Evolutionary conservation across 345 rosid species (phyloP), one percentile per base, ranked within the genome.

Genomic region (Salix brachista): DNA sequence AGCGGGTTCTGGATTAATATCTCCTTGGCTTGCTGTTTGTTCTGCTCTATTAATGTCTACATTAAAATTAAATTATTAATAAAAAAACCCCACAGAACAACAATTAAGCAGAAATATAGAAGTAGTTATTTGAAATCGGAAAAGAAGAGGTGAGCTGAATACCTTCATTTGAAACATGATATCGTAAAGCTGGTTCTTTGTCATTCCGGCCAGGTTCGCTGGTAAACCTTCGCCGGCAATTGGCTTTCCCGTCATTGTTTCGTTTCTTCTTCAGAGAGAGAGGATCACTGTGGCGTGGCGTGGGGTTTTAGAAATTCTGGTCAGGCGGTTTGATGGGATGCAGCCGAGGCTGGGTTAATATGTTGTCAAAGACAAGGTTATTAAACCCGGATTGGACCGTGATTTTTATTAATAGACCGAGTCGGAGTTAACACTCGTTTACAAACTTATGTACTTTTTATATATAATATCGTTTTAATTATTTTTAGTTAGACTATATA

Each of bases 151-250:
- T 32, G 32, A 12, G 6, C 3, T 28, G 7, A 12, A 52, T 67
- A 71, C 94, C 96, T 91, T 95, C 99, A 96, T 96, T 76, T 91
- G 94, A 50, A 88, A 89, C 99, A 93, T 90, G 39, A 96, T 96
- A 16, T 92, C 98, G 75, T 96, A 91, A 65, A 92, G 99, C 83
- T 93, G 95, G 83, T 84, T 93, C 89, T 93, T 96, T 2, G 98
- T 91, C 97, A 93, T 91, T 12, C 97, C 97, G 77, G 98, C 91
- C 26, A 93, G 82, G 84, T 84, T 90, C 78, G 86, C 85, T 73
- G 96, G 81, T 48, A 90, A 78, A 5, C 89, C 91, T 3, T 92
- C 98, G 65, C 94, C 96, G 86, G 85, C 37, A 41, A 84, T 50
- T 69, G 89, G 83, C 87, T 90, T 90, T 82, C 88, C 91, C 85